These are phyloP conservation scores for Coemansia sp. DNA, from an alignment of 192 early-diverging fungal species.

Conservation along the genomic window DNA sequence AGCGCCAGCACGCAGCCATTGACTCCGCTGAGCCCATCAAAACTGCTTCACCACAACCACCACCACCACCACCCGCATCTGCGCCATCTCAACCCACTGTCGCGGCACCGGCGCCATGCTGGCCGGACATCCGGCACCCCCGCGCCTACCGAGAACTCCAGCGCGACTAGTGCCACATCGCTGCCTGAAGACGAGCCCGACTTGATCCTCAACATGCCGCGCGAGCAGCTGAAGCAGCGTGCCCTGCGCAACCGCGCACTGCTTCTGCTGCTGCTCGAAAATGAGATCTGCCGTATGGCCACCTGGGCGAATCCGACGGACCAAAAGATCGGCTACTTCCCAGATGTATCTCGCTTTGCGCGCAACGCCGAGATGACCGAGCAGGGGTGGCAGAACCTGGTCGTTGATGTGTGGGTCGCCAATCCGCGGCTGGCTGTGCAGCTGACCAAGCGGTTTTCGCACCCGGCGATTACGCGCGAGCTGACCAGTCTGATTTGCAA, in stretches of 20 bases:
- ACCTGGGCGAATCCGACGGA: constrained; percentile 82
- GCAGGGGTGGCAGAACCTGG: constrained; percentile 70
- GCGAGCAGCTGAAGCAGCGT: constrained; percentile 36
- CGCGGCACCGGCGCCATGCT: constrained; percentile 7
- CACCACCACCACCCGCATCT: constrained; percentile 17
- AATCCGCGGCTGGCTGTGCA: constrained; percentile 80
- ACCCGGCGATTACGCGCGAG: constrained; percentile 61
- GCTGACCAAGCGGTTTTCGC: constrained; percentile 69
- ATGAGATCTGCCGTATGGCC: constrained; percentile 76
- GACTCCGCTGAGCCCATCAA: background rate
- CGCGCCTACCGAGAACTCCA: background rate
- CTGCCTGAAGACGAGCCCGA: constrained; percentile 15
- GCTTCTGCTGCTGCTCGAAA: constrained; percentile 80
- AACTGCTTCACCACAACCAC: constrained; percentile 3
- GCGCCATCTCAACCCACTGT: constrained; percentile 23
- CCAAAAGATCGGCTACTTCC: constrained; percentile 24
- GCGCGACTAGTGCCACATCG: constrained; percentile 28
- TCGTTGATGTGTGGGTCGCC: constrained; percentile 79
- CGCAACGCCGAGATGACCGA: constrained; percentile 46
- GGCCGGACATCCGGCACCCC: background rate
- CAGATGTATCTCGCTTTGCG: constrained; percentile 28
- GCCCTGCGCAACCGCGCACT: constrained; percentile 54
- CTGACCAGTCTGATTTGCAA: constrained; percentile 60
- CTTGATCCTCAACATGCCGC: constrained; percentile 28
- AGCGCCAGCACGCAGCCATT: constrained; percentile 4